A percentile compares a stretch with the other conserved stretches of the same genome.
phyloP scores from a whole-genome alignment of 805 yeast genomes.

The Lachancea fermentati region DNA sequence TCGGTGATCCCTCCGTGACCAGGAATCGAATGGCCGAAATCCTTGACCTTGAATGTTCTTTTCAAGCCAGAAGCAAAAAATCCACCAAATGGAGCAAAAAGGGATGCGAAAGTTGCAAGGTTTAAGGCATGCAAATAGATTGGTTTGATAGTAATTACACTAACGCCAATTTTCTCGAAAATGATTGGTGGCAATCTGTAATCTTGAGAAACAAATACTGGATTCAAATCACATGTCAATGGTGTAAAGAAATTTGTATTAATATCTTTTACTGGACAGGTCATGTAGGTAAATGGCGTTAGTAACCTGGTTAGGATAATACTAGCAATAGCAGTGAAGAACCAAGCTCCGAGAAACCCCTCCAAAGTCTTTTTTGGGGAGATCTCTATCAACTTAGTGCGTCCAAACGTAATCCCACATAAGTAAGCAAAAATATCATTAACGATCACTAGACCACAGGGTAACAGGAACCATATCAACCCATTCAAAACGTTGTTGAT shows the following conservation, averaged over 20 bases:
- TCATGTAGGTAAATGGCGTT: conserved; percentile 64
- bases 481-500: conserved; percentile 87
- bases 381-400: conserved; percentile 83
- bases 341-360: conserved; percentile 97
- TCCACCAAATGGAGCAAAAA: conserved; percentile 98
- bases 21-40: conserved; percentile 96
- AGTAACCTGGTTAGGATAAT: conserved; percentile 59
- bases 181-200: conserved; percentile 69
- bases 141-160: conserved; percentile 65
- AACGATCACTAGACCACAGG: conserved; percentile 85
- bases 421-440: conserved; percentile 95
- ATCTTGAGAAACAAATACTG: conserved; percentile 79
- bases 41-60: conserved; percentile 93
- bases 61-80: conserved; percentile 97
- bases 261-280: conserved; percentile 77
- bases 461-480: conserved; percentile 88
- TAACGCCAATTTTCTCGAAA: conserved; percentile 42
- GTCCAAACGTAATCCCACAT: conserved; percentile 95
- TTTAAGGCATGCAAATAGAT: conserved; percentile 83
- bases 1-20: conserved; percentile 99
- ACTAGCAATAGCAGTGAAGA: conserved; percentile 78
- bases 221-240: conserved; percentile 74
- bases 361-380: conserved; percentile 97
- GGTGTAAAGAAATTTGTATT: conserved; percentile 55
- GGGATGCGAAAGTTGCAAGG: conserved; percentile 89